phyloP scores from a whole-genome alignment of 139 green algal genomes.

The Tetraselmis chui region DNA sequence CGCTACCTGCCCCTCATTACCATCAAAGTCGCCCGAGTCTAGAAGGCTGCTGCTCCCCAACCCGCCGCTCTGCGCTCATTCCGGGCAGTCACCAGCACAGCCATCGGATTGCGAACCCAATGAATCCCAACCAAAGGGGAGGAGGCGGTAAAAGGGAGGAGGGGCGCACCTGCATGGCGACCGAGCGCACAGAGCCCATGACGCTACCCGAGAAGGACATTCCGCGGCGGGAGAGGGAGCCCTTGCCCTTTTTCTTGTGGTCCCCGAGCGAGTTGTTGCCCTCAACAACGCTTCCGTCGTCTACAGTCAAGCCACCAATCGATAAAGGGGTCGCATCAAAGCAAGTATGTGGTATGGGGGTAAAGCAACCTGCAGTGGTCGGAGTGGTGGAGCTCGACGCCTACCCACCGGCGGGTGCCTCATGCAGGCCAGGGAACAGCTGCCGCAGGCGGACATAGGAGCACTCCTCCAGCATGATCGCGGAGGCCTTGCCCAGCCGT shows the following conservation, averaged over 20 bases:
- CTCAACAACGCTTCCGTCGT: background rate
- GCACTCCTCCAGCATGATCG: background rate
- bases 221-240: background rate
- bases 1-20: background rate
- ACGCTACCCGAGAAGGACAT: background rate
- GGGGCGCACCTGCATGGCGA: background rate
- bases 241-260: background rate
- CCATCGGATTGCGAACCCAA: too few species aligned
- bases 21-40: background rate
- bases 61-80: too few species aligned
- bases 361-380: too few species aligned
- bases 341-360: background rate
- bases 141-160: background rate
- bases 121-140: too few species aligned
- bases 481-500: background rate
- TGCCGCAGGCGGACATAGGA: background rate
- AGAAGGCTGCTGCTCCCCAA: background rate
- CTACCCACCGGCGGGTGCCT: background rate
- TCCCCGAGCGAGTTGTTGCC: background rate
- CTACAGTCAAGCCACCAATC: background rate
- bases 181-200: background rate
- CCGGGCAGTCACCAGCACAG: too few species aligned
- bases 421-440: background rate
- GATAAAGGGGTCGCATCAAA: background rate
- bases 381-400: background rate